Conservation (phyloP, 306 rosid species). For the Quercus gilva region DNA sequence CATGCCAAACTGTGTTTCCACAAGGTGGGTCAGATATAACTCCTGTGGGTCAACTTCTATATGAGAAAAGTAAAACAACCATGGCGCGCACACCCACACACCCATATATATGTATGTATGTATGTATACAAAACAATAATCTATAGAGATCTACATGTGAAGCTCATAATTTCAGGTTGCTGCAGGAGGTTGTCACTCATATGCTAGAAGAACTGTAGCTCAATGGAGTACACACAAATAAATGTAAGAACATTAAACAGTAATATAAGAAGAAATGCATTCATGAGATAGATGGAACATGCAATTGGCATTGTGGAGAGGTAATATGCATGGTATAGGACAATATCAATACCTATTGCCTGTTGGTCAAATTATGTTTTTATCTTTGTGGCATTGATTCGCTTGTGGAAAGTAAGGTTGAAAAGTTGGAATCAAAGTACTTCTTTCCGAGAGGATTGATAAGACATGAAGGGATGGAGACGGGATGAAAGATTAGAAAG, state of each 20-base stretch:
- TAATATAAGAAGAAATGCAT: neutral
- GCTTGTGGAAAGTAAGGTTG: conserved; percentile 7
- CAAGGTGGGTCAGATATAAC: conserved; percentile 21
- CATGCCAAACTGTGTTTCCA: conserved; percentile 11
- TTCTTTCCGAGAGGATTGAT: conserved; percentile 22
- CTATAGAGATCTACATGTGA: conserved; percentile 28
- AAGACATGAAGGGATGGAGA: neutral
- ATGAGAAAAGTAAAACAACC: neutral
- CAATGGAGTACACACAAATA: neutral
- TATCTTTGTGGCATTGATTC: conserved; percentile 16
- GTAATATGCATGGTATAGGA: neutral
- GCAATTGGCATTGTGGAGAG: neutral
- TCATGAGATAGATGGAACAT: neutral
- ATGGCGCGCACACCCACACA: no score
- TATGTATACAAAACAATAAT: neutral
- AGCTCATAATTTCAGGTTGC: conserved; percentile 27
- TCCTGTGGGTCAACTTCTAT: conserved; percentile 15
- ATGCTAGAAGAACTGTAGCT: conserved; percentile 6
- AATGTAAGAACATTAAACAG: neutral
- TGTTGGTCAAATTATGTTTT: neutral
- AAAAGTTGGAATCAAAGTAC: conserved; percentile 26
- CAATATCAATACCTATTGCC: neutral
- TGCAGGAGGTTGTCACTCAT: conserved; percentile 1
- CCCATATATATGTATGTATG: neutral
- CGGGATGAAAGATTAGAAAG: conserved; percentile 7